These are phyloP conservation scores for Penicillium sp. DNA, from an alignment of 2,329 filamentous ascomycete genomes.

Conservation along the genomic window DNA sequence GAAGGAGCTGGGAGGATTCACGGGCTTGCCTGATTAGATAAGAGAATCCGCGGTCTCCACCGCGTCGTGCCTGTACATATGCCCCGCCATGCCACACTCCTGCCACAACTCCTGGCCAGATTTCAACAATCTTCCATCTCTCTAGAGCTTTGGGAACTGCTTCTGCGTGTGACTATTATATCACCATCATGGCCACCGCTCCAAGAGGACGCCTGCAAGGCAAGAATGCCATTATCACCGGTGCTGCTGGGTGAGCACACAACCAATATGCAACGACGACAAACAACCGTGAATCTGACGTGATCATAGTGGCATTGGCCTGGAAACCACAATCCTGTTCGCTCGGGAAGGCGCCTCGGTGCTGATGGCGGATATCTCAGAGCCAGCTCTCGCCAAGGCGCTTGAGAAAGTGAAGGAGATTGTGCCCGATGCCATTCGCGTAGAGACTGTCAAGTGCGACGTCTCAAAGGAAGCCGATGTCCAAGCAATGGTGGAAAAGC, in stretches of 20 bases:
- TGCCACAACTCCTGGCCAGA: background rate
- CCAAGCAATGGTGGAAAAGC: slow-evolving; percentile 65
- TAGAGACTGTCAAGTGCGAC: slow-evolving; percentile 67
- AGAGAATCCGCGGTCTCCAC: slow-evolving; percentile 12
- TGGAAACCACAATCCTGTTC: slow-evolving; percentile 88
- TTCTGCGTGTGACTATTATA: background rate
- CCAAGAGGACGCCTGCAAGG: slow-evolving; percentile 51
- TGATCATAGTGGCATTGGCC: slow-evolving; percentile 68
- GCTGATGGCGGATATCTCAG: slow-evolving; percentile 80
- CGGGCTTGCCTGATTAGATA: slow-evolving; percentile 13
- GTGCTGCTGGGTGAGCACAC: slow-evolving; percentile 68
- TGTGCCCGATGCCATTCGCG: slow-evolving; percentile 56
- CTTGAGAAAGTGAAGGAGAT: slow-evolving; percentile 70
- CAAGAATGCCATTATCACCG: slow-evolving; percentile 74
- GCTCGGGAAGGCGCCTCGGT: slow-evolving; percentile 82
- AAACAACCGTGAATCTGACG: slow-evolving; percentile 2
- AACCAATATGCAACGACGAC: background rate
- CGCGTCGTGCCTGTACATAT: background rate
- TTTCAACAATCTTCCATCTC: background rate
- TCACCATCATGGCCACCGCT: slow-evolving; percentile 13
- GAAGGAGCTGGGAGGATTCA: background rate
- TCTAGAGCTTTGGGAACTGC: background rate
- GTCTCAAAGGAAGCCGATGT: slow-evolving; percentile 83
- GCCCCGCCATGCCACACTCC: slow-evolving; percentile 4
- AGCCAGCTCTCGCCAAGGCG: slow-evolving; percentile 71